phyloP scores from a whole-genome alignment of 2,329 filamentous ascomycete genomes.

The Clonostachys byssicola region DNA sequence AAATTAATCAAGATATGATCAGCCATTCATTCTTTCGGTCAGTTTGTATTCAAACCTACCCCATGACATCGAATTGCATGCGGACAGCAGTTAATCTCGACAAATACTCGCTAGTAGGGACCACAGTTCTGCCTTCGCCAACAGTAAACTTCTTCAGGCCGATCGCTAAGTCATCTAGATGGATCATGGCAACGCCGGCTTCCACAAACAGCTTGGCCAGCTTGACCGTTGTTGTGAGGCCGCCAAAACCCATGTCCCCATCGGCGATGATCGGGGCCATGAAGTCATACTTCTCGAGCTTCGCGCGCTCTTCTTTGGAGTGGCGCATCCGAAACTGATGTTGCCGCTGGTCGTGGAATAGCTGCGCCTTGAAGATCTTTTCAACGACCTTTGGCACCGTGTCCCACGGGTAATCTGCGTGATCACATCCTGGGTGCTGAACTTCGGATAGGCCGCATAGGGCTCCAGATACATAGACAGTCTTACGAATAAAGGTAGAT shows the following conservation, averaged over 20 bases:
- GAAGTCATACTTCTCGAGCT: slow-evolving; percentile 29
- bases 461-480: slow-evolving; percentile 32
- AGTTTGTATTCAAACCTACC: slow-evolving; percentile 2
- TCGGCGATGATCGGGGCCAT: slow-evolving; percentile 32
- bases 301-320: slow-evolving; percentile 16
- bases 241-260: slow-evolving; percentile 36
- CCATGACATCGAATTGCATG: slow-evolving; percentile 34
- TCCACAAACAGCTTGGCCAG: slow-evolving; percentile 33
- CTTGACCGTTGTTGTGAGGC: slow-evolving; percentile 31
- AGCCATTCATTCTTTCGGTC: too few relatives aligned
- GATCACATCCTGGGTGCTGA: slow-evolving; percentile 28
- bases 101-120: slow-evolving; percentile 31
- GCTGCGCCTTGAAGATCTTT: slow-evolving; percentile 31
- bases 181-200: slow-evolving; percentile 34
- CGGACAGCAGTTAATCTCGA: slow-evolving; percentile 24
- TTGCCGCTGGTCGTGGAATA: slow-evolving; percentile 33
- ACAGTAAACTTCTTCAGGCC: slow-evolving; percentile 37
- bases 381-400: slow-evolving; percentile 32
- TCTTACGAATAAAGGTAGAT: slow-evolving; percentile 4
- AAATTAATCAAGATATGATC: too few relatives aligned
- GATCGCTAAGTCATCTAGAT: slow-evolving; percentile 34
- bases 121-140: slow-evolving; percentile 29
- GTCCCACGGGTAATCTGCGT: slow-evolving; percentile 35
- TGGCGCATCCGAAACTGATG: slow-evolving; percentile 26
- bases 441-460: slow-evolving; percentile 31